phyloP scores from a whole-genome alignment of 1,139 yeast species.

The Candida labiduridarum region DNA sequence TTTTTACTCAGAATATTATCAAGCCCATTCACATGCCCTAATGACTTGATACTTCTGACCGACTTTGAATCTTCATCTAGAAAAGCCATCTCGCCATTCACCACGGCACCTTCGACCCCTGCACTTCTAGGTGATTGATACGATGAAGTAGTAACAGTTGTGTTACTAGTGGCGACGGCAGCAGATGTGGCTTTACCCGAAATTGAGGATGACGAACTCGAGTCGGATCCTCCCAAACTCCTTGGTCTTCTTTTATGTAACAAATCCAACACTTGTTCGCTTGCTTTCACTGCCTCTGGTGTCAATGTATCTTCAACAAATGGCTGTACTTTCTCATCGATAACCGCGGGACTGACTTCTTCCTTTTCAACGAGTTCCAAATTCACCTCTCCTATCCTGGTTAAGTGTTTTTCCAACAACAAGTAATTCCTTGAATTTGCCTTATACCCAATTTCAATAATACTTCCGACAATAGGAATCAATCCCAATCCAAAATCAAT shows the following conservation, averaged over 20 bases:
- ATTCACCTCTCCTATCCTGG: constrained; percentile 41
- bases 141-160: constrained; percentile 10
- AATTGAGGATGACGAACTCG: neutral
- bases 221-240: too few relatives aligned
- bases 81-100: neutral
- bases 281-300: constrained; percentile 31
- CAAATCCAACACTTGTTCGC: constrained; percentile 22
- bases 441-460: constrained; percentile 68
- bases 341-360: constrained; percentile 44
- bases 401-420: constrained; percentile 41
- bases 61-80: constrained; percentile 8
- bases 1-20: neutral
- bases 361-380: constrained; percentile 29
- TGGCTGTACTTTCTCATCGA: constrained; percentile 41
- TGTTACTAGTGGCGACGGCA: constrained; percentile 11
- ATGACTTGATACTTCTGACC: constrained; percentile 5
- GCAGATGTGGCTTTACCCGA: constrained; percentile 6
- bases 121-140: neutral
- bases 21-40: neutral
- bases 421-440: constrained; percentile 67
- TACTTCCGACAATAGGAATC: constrained; percentile 73
- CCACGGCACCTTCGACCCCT: neutral
- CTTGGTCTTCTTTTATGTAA: constrained; percentile 9
- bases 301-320: constrained; percentile 33
- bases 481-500: constrained; percentile 57